Base-by-base conservation (phyloP, 352 stramenopile species). In the Hyphochytrium catenoides region DNA sequence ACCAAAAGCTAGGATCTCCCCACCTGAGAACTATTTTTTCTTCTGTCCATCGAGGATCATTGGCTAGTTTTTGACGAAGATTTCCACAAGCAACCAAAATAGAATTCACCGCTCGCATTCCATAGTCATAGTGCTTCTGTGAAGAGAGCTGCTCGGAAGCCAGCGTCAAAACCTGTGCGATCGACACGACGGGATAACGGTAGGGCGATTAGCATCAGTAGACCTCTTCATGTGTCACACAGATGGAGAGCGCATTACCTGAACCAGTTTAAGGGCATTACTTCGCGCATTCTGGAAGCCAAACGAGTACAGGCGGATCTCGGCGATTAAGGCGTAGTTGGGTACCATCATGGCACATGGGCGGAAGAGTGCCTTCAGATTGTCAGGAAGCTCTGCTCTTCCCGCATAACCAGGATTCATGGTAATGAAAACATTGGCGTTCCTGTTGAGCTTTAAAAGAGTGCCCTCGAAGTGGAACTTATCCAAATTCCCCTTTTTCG, bases 341-440 rank as follows among this genome's bases (percentile, higher is more conserved):
- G 81, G 81, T 26, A 94, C 79, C 81, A 94, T 94, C 81, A 94
- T 93, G 3, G 81, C 79, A 34, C 81, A 89, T 7, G 74, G 74
- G 11, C 81, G 65, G 47, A 94, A 94, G 3, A 94, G 50, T 11
- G 82, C 79, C 49, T 93, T 93, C 5, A 94, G 56, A 46, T 94
- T 94, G 40, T 93, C 81, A 0, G 81, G 79, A 3, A 94, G 54
- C 55, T 94, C 81, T 1, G 68, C 90, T 41, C 87, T 72, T 19
- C 87, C 87, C 0, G 87, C 85, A 41, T 96, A 96, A 73, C 61
- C 78, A 3, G 79, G 79, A 48, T 93, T 93, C 79, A 93, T 93
- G 1, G 78, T 93, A 51, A 93, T 92, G 46, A 93, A 93, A 21
- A 84, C 60, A 43, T 93, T 93, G 16, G 70, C 74, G 11, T 77